Percentiles rank a stretch among this genome's conserved stretches.
Evolutionary conservation across 352 stramenopile genomes (phyloP).

Genomic region (Phytophthora aleatoria): DNA sequence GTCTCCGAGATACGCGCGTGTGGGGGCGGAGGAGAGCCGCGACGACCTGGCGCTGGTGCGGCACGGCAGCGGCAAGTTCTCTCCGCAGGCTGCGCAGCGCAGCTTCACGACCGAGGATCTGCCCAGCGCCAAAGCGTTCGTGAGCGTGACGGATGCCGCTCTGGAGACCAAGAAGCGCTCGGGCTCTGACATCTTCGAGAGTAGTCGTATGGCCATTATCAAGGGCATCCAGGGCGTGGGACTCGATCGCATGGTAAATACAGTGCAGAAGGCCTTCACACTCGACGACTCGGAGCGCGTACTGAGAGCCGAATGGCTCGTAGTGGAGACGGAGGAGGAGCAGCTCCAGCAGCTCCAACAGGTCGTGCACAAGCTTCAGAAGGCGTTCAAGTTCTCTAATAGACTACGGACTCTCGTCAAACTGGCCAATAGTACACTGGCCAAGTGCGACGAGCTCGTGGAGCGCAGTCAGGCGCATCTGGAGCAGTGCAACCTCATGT

Average conservation of each 20-base stretch:
- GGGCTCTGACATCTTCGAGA: slow-evolving; percentile 59
- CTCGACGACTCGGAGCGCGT: slow-evolving; percentile 76
- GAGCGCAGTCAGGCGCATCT: slow-evolving; percentile 70
- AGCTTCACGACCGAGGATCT: slow-evolving; percentile 86
- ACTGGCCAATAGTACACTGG: slow-evolving; percentile 69
- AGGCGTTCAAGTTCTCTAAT: slow-evolving; percentile 88
- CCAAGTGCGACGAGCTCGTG: slow-evolving; percentile 70
- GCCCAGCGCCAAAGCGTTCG: slow-evolving; percentile 56
- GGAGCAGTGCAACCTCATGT: slow-evolving; percentile 85
- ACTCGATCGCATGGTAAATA: slow-evolving; percentile 53
- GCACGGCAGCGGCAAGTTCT: slow-evolving; percentile 52
- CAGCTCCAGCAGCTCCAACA: slow-evolving; percentile 67
- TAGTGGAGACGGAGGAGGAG: slow-evolving; percentile 82
- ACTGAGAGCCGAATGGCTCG: slow-evolving; percentile 69
- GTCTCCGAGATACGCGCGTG: slow-evolving; percentile 30
- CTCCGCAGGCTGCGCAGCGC: slow-evolving; percentile 40
- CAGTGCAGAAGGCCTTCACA: slow-evolving; percentile 72
- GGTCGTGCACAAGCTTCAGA: slow-evolving; percentile 66
- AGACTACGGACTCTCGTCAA: slow-evolving; percentile 64
- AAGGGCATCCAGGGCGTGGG: slow-evolving; percentile 65
- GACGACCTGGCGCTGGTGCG: slow-evolving; percentile 56
- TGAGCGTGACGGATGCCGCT: slow-evolving; percentile 30
- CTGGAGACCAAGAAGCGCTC: slow-evolving; percentile 33
- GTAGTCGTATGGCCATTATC: slow-evolving; percentile 55
- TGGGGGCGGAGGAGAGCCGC: slow-evolving; percentile 42